Percentiles rank a stretch among this genome's conserved stretches.
Evolutionary conservation across 2,329 filamentous ascomycete species (phyloP).

Genomic region (Penicillium sp.): DNA sequence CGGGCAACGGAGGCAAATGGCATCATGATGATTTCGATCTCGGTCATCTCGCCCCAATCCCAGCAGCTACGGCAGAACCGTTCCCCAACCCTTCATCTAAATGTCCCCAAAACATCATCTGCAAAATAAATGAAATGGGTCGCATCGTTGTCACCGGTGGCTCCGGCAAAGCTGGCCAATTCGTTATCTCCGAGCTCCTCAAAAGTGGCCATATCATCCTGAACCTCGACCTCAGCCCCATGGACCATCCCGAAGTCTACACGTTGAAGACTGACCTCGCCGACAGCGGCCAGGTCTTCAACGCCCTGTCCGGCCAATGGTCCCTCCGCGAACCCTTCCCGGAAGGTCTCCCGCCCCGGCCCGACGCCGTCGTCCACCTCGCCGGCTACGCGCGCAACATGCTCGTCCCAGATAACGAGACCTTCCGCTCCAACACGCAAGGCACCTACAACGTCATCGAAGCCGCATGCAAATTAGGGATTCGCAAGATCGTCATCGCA

Average conservation of each 20-base stretch:
- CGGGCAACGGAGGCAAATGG: constrained; percentile 11
- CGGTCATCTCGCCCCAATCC: constrained; percentile 5
- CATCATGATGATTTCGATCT: constrained; percentile 21
- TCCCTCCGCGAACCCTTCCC: constrained; percentile 45
- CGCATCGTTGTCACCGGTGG: constrained; percentile 58
- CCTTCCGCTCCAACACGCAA: constrained; percentile 58
- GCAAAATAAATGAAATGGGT: constrained; percentile 44
- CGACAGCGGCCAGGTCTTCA: constrained; percentile 58
- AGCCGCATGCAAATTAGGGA: constrained; percentile 61
- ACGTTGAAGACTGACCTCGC: constrained; percentile 61
- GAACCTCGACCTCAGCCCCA: constrained; percentile 56
- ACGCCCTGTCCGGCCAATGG: constrained; percentile 59
- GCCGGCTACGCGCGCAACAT: constrained; percentile 61
- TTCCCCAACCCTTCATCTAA: too few relatives aligned
- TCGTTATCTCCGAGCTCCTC: constrained; percentile 55
- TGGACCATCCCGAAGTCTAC: constrained; percentile 45
- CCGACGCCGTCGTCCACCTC: constrained; percentile 65
- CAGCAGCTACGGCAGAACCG: background rate
- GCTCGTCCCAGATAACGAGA: constrained; percentile 63
- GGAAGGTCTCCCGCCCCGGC: constrained; percentile 42
- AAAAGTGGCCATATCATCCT: constrained; percentile 54
- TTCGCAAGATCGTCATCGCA: constrained; percentile 63
- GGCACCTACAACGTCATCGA: constrained; percentile 65
- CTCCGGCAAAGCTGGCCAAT: constrained; percentile 56
- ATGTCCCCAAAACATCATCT: background rate